Evolutionary conservation across 2,329 filamentous ascomycete species (phyloP).

Genomic region (Fonsecaea nubica): DNA sequence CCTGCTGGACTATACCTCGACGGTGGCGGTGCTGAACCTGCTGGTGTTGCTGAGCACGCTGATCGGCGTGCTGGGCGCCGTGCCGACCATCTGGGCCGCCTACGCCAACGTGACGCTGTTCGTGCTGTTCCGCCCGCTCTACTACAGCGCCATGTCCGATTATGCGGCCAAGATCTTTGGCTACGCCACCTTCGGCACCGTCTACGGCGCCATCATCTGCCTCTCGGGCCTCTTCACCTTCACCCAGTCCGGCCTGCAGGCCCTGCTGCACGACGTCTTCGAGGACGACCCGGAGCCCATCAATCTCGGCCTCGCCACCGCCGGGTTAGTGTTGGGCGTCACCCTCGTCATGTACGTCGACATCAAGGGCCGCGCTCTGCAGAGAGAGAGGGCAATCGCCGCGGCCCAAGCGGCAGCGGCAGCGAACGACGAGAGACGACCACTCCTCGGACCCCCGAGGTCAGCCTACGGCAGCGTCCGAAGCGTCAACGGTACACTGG

Average conservation of each 20-base stretch:
- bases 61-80: slow-evolving; percentile 77
- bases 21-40: slow-evolving; percentile 70
- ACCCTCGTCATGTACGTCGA: slow-evolving; percentile 72
- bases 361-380: slow-evolving; percentile 51
- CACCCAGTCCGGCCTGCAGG: slow-evolving; percentile 78
- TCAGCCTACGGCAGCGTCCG: slow-evolving; percentile 14
- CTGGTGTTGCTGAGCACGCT: slow-evolving; percentile 75
- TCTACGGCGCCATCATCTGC: slow-evolving; percentile 90
- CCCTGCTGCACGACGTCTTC: slow-evolving; percentile 75
- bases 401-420: slow-evolving; percentile 13
- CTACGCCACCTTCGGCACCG: slow-evolving; percentile 87
- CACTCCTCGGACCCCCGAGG: neutral
- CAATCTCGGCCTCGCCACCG: slow-evolving; percentile 69
- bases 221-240: slow-evolving; percentile 84
- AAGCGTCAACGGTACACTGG: neutral
- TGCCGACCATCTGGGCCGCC: slow-evolving; percentile 71
- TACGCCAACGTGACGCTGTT: slow-evolving; percentile 84
- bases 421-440: slow-evolving; percentile 7
- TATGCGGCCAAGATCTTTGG: slow-evolving; percentile 92
- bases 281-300: slow-evolving; percentile 76
- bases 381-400: slow-evolving; percentile 25
- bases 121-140: slow-evolving; percentile 83
- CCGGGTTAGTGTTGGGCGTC: slow-evolving; percentile 70
- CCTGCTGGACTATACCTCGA: slow-evolving; percentile 78
- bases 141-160: slow-evolving; percentile 89